These are phyloP conservation scores for Wickerhamomyces canadensis DNA, from an alignment of 805 yeast species.

Conservation along the genomic window DNA sequence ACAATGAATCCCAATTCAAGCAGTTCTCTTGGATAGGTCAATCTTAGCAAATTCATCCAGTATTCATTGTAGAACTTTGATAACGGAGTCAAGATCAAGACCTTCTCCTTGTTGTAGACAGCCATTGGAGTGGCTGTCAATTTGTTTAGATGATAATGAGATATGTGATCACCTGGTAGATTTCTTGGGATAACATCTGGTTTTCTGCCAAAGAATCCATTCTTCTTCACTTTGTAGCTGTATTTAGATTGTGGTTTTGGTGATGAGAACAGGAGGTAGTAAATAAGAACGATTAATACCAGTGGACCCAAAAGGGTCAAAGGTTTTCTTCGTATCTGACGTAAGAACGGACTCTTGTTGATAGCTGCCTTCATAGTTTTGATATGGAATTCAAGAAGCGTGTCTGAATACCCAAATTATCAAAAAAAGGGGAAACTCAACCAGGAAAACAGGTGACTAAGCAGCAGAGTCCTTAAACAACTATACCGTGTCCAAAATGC, in stretches of 20 bases:
- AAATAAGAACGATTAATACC: slow-evolving; percentile 33
- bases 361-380: slow-evolving; percentile 21
- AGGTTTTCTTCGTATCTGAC: slow-evolving; percentile 60
- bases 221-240: slow-evolving; percentile 22
- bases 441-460: too few relatives aligned
- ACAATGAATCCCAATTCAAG: slow-evolving; percentile 88
- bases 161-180: slow-evolving; percentile 66
- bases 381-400: not conserved
- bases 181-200: slow-evolving; percentile 56
- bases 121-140: slow-evolving; percentile 70
- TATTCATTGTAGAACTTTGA: slow-evolving; percentile 78
- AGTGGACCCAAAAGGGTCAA: slow-evolving; percentile 41
- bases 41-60: slow-evolving; percentile 75
- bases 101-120: slow-evolving; percentile 70
- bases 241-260: slow-evolving; percentile 22
- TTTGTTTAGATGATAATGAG: slow-evolving; percentile 80
- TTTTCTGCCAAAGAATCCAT: slow-evolving; percentile 33
- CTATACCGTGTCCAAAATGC: too few relatives aligned
- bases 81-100: slow-evolving; percentile 85
- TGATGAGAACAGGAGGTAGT: slow-evolving; percentile 38
- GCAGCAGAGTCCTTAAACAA: too few relatives aligned
- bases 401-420: not conserved
- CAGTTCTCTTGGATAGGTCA: slow-evolving; percentile 79
- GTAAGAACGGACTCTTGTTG: slow-evolving; percentile 30
- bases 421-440: not conserved